These are phyloP conservation scores for Cytospora leucostoma DNA, from an alignment of 2,329 filamentous ascomycete genomes.

Conservation along the genomic window DNA sequence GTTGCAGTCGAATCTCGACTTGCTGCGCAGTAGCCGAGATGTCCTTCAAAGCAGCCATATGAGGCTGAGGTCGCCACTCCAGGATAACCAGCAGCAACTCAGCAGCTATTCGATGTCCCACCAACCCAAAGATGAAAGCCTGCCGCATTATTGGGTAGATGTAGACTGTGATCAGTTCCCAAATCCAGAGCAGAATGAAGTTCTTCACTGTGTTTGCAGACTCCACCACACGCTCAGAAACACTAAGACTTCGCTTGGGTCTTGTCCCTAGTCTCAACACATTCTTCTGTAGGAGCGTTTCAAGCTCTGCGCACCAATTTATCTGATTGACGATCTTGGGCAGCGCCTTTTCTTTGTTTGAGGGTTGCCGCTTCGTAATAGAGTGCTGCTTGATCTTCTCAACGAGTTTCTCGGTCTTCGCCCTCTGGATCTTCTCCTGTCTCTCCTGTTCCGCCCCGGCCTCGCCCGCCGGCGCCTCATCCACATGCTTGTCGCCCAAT, in stretches of 20 bases:
- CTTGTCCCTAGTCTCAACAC: constrained; percentile 80
- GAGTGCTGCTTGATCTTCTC: constrained; percentile 89
- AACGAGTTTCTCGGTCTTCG: constrained; percentile 66
- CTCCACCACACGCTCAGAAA: constrained; percentile 91
- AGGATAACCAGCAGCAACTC: constrained; percentile 77
- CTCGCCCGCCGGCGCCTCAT: constrained; percentile 44
- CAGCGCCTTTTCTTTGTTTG: constrained; percentile 80
- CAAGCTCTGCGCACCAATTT: constrained; percentile 92
- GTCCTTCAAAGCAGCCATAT: constrained; percentile 86
- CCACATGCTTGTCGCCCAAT: constrained; percentile 67
- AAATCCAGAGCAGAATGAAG: constrained; percentile 67
- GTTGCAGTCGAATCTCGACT: constrained; percentile 92
- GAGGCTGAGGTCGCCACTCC: constrained; percentile 80
- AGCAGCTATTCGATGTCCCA: constrained; percentile 77
- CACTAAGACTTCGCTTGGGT: constrained; percentile 81
- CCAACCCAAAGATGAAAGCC: constrained; percentile 74
- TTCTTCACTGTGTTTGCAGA: constrained; percentile 86
- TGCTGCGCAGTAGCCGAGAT: constrained; percentile 96
- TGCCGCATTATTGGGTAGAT: constrained; percentile 74
- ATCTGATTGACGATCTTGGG: constrained; percentile 86
- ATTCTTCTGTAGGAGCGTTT: constrained; percentile 84
- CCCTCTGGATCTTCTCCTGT: constrained; percentile 59
- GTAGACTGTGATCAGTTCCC: constrained; percentile 72
- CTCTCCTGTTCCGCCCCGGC: constrained; percentile 74
- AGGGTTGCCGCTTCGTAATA: constrained; percentile 73